Evolutionary conservation across 768 basidiomycete genomes (phyloP).

Genomic region (Mycena rebaudengoi): DNA sequence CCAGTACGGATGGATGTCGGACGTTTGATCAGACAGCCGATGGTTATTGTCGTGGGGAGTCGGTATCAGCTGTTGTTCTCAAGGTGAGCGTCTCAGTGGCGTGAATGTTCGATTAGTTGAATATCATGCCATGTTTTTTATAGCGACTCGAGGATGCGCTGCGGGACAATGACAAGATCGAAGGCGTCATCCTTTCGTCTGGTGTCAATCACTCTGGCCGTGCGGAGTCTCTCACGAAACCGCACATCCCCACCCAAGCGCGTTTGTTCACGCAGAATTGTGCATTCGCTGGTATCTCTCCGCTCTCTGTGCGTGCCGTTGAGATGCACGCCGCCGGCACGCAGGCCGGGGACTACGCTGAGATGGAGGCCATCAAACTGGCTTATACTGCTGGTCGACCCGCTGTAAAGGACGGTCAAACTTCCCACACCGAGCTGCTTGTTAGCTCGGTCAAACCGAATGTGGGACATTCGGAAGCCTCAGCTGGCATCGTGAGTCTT

Average conservation of each 20-base stretch:
- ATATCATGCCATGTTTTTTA: neutral
- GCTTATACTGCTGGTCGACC: neutral
- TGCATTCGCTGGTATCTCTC: conserved; percentile 7
- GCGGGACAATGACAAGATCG: conserved; percentile 13
- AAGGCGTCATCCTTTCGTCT: conserved; percentile 8
- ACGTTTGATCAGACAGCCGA: conserved; percentile 11
- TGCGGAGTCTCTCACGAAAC: conserved; percentile 7
- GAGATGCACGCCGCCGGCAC: conserved; percentile 8
- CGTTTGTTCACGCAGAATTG: conserved; percentile 2
- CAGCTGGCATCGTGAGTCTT: conserved; percentile 10
- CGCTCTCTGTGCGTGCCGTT: conserved; percentile 7
- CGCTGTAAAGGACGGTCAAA: neutral
- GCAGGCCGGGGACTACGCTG: conserved; percentile 8
- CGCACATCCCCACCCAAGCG: conserved; percentile 2
- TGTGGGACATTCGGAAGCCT: conserved; percentile 10
- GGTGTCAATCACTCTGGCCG: conserved; percentile 11
- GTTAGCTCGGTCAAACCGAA: conserved; percentile 9
- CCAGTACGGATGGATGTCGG: conserved; percentile 7
- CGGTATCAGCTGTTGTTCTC: conserved; percentile 5
- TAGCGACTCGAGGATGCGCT: conserved; percentile 11
- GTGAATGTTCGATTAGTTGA: neutral
- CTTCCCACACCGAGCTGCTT: neutral
- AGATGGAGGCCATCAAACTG: conserved; percentile 10
- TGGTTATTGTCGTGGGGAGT: conserved; percentile 10
- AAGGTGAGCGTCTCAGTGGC: conserved; percentile 2